A percentile compares a stretch with the other conserved stretches of the same genome.
Evolutionary conservation across 2,329 filamentous ascomycete species (phyloP).

Genomic region (Hypoxylon sp.): DNA sequence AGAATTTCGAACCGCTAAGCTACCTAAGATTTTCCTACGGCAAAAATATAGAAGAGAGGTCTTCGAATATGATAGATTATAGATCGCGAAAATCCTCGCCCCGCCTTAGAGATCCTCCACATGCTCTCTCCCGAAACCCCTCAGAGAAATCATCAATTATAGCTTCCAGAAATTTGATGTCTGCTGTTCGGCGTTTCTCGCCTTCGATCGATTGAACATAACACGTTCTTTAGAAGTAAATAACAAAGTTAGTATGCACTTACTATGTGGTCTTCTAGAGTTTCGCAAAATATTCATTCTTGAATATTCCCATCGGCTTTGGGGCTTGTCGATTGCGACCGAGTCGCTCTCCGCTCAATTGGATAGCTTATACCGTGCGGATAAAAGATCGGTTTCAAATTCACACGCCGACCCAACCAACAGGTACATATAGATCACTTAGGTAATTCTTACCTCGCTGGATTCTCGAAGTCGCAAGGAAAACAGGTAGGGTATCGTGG

Average conservation of each 20-base stretch:
- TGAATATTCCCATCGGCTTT: not conserved
- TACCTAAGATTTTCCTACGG: too few species aligned
- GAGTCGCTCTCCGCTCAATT: slow-evolving; percentile 6
- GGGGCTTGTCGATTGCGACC: not conserved
- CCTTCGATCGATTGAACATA: not conserved
- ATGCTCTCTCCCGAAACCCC: not conserved
- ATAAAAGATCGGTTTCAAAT: not conserved
- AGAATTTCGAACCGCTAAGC: too few species aligned
- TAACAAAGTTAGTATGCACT: not conserved
- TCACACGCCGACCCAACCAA: not conserved
- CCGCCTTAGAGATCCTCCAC: not conserved
- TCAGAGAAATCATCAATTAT: not conserved
- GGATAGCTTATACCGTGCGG: slow-evolving; percentile 7
- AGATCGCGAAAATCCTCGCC: not conserved
- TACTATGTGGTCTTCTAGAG: not conserved
- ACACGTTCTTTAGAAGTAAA: not conserved
- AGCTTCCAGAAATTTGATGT: not conserved
- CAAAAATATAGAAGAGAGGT: too few species aligned
- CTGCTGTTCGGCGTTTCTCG: not conserved
- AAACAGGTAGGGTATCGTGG: not conserved
- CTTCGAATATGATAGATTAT: too few species aligned
- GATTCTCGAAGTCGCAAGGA: not conserved
- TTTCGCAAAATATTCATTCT: not conserved
- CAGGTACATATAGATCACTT: not conserved
- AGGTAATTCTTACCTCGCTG: not conserved